phyloP scores from a whole-genome alignment of 345 rosid genomes.

The Eucalyptus cloeziana region DNA sequence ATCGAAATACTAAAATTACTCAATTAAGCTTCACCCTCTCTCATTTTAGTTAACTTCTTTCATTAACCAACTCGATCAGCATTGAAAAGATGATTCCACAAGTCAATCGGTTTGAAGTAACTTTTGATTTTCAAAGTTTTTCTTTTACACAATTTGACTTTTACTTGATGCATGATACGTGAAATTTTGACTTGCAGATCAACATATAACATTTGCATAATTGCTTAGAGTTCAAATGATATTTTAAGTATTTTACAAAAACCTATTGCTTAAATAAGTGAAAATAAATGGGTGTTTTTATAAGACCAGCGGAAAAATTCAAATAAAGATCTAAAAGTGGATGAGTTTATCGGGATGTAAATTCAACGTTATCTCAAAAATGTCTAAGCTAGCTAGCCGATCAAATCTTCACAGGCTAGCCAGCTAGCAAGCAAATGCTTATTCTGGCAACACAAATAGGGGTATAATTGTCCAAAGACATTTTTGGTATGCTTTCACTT shows the following conservation, averaged over 20 bases:
- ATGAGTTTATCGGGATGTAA: fast-evolving
- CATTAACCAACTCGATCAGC: too few relatives aligned
- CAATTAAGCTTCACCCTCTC: too few relatives aligned
- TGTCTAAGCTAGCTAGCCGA: too few relatives aligned
- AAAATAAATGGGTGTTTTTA: neutral
- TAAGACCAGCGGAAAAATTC: fast-evolving
- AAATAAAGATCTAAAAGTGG: fast-evolving
- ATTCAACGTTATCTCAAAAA: too few relatives aligned
- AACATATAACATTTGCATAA: neutral
- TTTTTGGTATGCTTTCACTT: too few relatives aligned
- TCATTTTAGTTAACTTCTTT: too few relatives aligned
- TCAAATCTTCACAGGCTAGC: fast-evolving
- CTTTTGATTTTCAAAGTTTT: neutral
- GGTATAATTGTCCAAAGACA: too few relatives aligned
- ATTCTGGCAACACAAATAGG: too few relatives aligned
- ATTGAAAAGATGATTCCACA: neutral
- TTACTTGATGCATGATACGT: neutral
- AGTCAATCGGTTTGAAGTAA: neutral
- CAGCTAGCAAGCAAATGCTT: too few relatives aligned
- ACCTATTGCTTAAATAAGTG: neutral
- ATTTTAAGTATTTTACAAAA: neutral
- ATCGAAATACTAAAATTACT: too few relatives aligned
- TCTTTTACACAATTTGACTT: neutral
- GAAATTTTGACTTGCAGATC: neutral
- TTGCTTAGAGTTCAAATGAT: neutral